Evolutionary conservation across 1,284 basidiomycete species (phyloP), one percentile per base, ranked within the genome.

Genomic region (Pseudozyma sp.): DNA sequence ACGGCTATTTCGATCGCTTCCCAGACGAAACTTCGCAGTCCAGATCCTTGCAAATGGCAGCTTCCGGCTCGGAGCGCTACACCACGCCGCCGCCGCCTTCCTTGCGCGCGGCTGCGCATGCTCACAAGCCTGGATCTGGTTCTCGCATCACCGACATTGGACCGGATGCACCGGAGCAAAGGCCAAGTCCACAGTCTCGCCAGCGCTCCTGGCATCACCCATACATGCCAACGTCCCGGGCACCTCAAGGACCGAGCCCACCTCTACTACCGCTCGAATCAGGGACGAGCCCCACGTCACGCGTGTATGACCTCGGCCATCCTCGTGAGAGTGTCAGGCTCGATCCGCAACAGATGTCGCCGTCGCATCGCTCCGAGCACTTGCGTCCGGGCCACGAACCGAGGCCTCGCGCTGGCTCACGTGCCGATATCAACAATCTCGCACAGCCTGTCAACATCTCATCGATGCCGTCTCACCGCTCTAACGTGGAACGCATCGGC

Each of bases 201-300:
- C 67, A 75, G 35, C 62, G 67, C 44, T 69, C 67, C 0, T 75
- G 71, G 71, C 71, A 75, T 45, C 71, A 74, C 50, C 71, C 71
- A 0, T 74, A 74, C 35, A 64, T 69, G 61, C 40, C 37, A 11
- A 10, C 56, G 2, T 1, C 52, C 17, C 60, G 67, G 4, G 53
- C 48, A 7, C n/a, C 56, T 10, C 60, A 55, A 16, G 67, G 53
- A 5, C 53, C 53, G 2, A 69, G 67, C 14, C 61, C 67, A 7
- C 67, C 67, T 14, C 31, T 35, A 10, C 31, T 35, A 10, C 35
- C 48, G 37, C 56, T 64, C 30, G 60, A 69, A 4, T 8, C 56
- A 9, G 53, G 16, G 1, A 48, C 52, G 7, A 42, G 56, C 7
- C 53, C 55, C 11, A 49, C 56, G 5, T 13, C 37, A 33, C 66